Base-by-base conservation (phyloP, 2,329 filamentous ascomycete genomes). In the Fusarium fujikuroi region DNA sequence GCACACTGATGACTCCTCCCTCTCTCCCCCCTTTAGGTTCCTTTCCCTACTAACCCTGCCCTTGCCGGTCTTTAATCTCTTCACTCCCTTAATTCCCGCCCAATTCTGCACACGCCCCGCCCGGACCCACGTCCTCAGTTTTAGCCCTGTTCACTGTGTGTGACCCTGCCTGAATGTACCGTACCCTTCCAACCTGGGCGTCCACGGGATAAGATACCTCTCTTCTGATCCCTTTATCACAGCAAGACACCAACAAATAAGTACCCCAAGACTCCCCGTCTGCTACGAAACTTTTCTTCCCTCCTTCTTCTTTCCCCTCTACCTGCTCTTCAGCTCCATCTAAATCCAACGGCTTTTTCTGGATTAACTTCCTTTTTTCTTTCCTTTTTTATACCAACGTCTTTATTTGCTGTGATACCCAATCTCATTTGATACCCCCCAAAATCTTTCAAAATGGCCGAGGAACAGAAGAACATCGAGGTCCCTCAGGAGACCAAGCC, bases 401-500 rank as follows among this genome's bases (percentile, higher is more conserved):
- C 81, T 82, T 82, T 83, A 80, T 81, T 82, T 83, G 84, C 87
- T 83, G 84, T 87, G 86, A 87, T 88, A 87, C 86, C 85, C 85
- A 81, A 74, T 76, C 69, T 78, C 79, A 80, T 83, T 82, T 80
- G 78, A 81, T 79, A 83, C 81, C 79, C 78, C 81, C 32, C 16
- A 52, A 79, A 80, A 80, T 81, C 79, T 81, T 80, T 82, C 86
- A 88, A 79, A 87, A 94, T 94, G 92, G 90, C 92, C 85, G 92
- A 94, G 80, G 87, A 86, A 83, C 88, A 91, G 84, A 94, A 94
- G 87, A 88, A 91, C 81, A 86, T 89, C 78, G 91, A 91, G 83
- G 85, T 86, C 83, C 81, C 86, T 75, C 78, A 83, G 80, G 88
- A 90, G 76, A 83, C 85, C 75, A 84, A 85, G 84, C 81, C 84